A percentile compares a stretch with the other conserved stretches of the same genome.
These are phyloP conservation scores for Aspergillus piperis DNA, from an alignment of 2,329 filamentous ascomycete genomes.

Conservation along the genomic window DNA sequence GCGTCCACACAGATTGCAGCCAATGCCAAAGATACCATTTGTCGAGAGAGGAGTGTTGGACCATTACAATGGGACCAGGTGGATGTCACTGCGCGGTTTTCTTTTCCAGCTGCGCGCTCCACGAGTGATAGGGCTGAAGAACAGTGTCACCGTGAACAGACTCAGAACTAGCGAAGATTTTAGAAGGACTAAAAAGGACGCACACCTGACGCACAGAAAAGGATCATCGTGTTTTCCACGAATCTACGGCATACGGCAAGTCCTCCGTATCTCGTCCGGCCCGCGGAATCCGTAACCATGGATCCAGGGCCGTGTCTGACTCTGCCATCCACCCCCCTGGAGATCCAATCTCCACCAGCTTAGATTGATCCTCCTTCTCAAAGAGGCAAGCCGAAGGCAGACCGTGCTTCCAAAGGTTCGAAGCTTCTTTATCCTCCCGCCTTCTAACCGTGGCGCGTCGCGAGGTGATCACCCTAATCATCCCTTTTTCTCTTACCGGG, in stretches of 20 bases:
- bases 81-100: background rate
- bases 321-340: background rate
- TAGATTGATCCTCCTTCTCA: background rate
- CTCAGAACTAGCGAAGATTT: background rate
- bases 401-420: background rate
- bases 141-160: background rate
- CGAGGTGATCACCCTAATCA: background rate
- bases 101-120: background rate
- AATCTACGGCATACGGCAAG: background rate
- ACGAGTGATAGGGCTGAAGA: background rate
- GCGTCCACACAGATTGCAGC: background rate
- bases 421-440: slow-evolving; percentile 6
- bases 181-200: background rate
- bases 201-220: background rate
- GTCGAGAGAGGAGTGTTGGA: background rate
- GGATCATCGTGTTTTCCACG: background rate
- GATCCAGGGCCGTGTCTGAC: background rate
- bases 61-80: background rate
- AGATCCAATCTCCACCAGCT: background rate
- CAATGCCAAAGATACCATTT: background rate
- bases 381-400: background rate
- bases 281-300: background rate
- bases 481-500: background rate
- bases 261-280: background rate
- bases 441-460: background rate